Evolutionary conservation across 345 rosid genomes (phyloP).

Genomic region (Eutrema japonicum): DNA sequence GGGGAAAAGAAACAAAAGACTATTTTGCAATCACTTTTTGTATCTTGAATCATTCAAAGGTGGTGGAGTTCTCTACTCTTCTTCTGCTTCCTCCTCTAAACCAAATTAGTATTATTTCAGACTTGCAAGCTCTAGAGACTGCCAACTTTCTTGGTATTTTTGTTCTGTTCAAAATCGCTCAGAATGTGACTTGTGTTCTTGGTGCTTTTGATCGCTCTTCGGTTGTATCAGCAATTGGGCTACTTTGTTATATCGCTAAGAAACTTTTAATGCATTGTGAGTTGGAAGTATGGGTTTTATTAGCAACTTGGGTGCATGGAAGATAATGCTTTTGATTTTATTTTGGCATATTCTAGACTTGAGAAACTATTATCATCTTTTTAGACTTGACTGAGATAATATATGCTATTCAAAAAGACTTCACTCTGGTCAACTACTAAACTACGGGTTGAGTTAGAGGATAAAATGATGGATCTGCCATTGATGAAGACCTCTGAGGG

Average conservation of each 20-base stretch:
- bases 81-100: not conserved
- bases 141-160: not conserved
- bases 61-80: not conserved
- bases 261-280: not conserved
- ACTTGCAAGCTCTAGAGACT: slow-evolving; percentile 19
- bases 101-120: not conserved
- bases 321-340: too few relatives aligned
- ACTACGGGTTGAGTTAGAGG: too few relatives aligned
- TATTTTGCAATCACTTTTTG: slow-evolving; percentile 3
- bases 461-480: not conserved
- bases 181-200: not conserved
- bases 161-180: not conserved
- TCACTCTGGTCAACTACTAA: too few relatives aligned
- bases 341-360: too few relatives aligned
- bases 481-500: not conserved
- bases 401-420: too few relatives aligned
- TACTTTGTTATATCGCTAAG: not conserved
- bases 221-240: not conserved
- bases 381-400: too few relatives aligned
- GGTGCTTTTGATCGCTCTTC: too few relatives aligned
- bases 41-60: not conserved
- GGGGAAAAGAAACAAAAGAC: not conserved
- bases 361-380: too few relatives aligned
- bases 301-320: too few relatives aligned
- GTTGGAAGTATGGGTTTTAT: not conserved